phyloP scores from a whole-genome alignment of 176 grass and related monocot genomes.

The Otatea glauca region DNA sequence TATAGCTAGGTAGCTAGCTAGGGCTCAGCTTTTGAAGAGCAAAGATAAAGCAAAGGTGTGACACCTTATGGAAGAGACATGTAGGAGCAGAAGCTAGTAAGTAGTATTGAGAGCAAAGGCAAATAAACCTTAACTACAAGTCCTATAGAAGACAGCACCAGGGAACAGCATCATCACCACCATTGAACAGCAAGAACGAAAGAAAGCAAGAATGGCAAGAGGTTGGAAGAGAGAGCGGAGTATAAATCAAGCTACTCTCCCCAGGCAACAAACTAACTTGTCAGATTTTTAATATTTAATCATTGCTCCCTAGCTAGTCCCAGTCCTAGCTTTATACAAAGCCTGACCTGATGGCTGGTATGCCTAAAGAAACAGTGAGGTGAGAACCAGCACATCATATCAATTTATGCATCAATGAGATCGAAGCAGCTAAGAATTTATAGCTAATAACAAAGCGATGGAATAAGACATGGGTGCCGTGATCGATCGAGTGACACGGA shows the following conservation, averaged over 20 bases:
- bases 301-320: conserved; percentile 39
- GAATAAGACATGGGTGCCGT: conserved; percentile 18
- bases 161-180: conserved; percentile 52
- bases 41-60: conserved; percentile 60
- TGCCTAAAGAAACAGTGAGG: conserved; percentile 38
- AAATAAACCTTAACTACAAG: conserved; percentile 23
- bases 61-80: conserved; percentile 45
- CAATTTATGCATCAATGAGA: conserved; percentile 59
- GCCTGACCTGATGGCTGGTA: conserved; percentile 14
- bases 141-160: conserved; percentile 16
- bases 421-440: conserved; percentile 36
- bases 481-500: not conserved
- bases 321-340: conserved; percentile 38
- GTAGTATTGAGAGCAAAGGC: conserved; percentile 31
- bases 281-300: conserved; percentile 53
- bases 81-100: conserved; percentile 39
- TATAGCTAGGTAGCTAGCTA: conserved; percentile 30
- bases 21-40: conserved; percentile 71
- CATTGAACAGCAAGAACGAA: conserved; percentile 20
- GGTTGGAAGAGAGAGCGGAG: not conserved
- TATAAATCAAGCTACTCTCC: conserved; percentile 38
- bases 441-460: conserved; percentile 32
- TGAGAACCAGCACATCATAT: conserved; percentile 34
- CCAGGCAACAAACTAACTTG: conserved; percentile 44
- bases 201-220: not conserved